Base-by-base conservation (phyloP, 768 basidiomycete species). In the Sutorius australiensis region DNA sequence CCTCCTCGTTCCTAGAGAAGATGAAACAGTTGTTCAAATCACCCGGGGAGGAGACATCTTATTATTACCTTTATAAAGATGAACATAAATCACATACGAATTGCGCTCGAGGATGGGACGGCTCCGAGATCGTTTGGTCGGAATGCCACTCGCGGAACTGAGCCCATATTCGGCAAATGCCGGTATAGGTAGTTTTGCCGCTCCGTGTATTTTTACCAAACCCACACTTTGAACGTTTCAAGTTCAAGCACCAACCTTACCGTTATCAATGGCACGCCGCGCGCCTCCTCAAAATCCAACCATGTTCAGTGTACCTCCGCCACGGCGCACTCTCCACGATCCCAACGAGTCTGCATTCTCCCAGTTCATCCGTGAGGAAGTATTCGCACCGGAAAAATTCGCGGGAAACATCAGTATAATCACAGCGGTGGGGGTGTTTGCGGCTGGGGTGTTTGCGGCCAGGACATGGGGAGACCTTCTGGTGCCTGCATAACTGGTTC, bases 381-480 rank as follows among this genome's bases (percentile, higher is more conserved):
- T 91, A 21, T 78, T 78, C 52, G 79, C 87, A 45, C 84, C 85
- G 10, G 87, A 91, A 58, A 90, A 91, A 68, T 61, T 86, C 14
- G 73, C 78, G 12, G 89, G 89, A 53, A 92, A 92, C 66, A 61
- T 90, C 63, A 87, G 77, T 63, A 79, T 91, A 55, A 60, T 83
- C 41, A 81, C 83, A 8, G 85, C 85, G 17, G 71, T 85, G 7
- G 74, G 77, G 6, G 70, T 90, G 55, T 92, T 92, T 61, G 70
- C 82, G 24, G 86, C 80, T 28, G 87, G 88, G 3, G 83, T 92
- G 51, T 68, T 83, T 40, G 82, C 75, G 13, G 82, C 85, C 14
- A 82, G 89, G 67, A 80, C 81, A 38, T 95, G 87, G 80, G 91
- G 91, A 11, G 87, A 86, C 38, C 66, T 87, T 39, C 79, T 92